Base-by-base conservation (phyloP, 306 rosid species). In the Cicer bijugum region DNA sequence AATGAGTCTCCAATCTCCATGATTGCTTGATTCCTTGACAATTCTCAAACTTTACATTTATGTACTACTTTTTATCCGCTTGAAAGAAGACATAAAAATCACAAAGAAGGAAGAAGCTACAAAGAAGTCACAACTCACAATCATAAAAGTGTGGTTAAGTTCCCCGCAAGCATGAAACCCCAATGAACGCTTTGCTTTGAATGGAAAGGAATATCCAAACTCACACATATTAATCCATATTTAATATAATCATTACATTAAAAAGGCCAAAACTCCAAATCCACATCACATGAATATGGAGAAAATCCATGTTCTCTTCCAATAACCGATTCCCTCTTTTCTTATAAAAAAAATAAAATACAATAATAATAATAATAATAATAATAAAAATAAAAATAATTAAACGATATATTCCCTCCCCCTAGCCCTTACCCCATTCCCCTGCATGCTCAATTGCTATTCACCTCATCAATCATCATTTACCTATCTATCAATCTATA, bases 141-240 rank as follows among this genome's bases (percentile, higher is more conserved):
- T 44, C 76, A 66, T 68, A 80, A 76, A 68, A 76, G 44, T 80
- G 74, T 28, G 78, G 85, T 88, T 78, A 72, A 82, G 80, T 84
- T 84, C 12, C 80, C 86, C 71, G 68, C 88, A 84, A 88, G 88
- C 78, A 77, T 84, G 61, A 75, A 80, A 65, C 57, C 75, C 20
- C 79, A 51, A 52, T 50, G 50, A 78, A 82, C 33, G 81, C 87
- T 88, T 86, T 78, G 84, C 90, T 88, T 88, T 80, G 74, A 82
- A 84, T 76, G 81, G 85, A 88, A 82, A 82, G 45, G 67, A 67
- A 44, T 44, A 66, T 43, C 57, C 15, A 52, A 55, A 17, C 42
- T 46, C 1, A 20, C 39, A 69, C 33, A 23, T 12, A 60, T n/a
- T 17, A 59, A 72, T 55, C 38, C 39, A 16, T 42, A 16, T 42